Evolutionary conservation across 2,329 filamentous ascomycete species (phyloP).

Genomic region (Arthrobotrys iridis): DNA sequence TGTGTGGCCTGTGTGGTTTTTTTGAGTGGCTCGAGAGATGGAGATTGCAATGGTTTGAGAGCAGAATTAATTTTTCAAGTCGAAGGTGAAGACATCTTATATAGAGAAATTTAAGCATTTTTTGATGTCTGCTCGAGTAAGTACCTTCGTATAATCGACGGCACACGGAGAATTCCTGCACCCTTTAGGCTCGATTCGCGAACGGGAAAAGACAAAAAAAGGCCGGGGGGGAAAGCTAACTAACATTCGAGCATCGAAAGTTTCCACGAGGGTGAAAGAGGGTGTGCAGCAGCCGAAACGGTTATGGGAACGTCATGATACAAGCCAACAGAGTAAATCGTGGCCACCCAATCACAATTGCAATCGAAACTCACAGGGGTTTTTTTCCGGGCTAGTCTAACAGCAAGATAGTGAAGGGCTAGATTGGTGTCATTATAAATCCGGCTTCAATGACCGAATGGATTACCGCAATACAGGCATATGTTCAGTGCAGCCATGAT

Average conservation of each 20-base stretch:
- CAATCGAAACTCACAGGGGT: slow-evolving; percentile 27
- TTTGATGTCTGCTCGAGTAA: no score
- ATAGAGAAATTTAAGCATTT: slow-evolving; percentile 9
- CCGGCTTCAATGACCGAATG: slow-evolving; percentile 6
- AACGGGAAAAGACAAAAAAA: background rate
- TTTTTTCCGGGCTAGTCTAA: slow-evolving; percentile 12
- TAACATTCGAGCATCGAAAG: slow-evolving; percentile 19
- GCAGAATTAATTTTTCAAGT: background rate
- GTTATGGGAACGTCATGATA: slow-evolving; percentile 50
- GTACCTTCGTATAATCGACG: slow-evolving; percentile 29
- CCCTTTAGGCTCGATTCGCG: slow-evolving; percentile 36
- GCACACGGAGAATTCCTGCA: slow-evolving; percentile 37
- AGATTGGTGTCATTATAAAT: slow-evolving; percentile 40
- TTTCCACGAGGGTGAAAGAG: slow-evolving; percentile 30
- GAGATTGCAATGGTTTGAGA: background rate
- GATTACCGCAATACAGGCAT: background rate
- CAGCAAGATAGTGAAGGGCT: background rate
- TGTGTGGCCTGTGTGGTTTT: slow-evolving; percentile 22
- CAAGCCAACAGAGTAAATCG: slow-evolving; percentile 5
- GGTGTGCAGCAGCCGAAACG: slow-evolving; percentile 52
- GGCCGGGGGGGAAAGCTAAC: no score
- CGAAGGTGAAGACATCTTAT: slow-evolving; percentile 7
- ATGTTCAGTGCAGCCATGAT: background rate
- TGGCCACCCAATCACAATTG: slow-evolving; percentile 30
- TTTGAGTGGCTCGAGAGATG: background rate